These are phyloP conservation scores for Fomitopsis betulina DNA, from an alignment of 1,284 basidiomycete genomes.

Conservation along the genomic window DNA sequence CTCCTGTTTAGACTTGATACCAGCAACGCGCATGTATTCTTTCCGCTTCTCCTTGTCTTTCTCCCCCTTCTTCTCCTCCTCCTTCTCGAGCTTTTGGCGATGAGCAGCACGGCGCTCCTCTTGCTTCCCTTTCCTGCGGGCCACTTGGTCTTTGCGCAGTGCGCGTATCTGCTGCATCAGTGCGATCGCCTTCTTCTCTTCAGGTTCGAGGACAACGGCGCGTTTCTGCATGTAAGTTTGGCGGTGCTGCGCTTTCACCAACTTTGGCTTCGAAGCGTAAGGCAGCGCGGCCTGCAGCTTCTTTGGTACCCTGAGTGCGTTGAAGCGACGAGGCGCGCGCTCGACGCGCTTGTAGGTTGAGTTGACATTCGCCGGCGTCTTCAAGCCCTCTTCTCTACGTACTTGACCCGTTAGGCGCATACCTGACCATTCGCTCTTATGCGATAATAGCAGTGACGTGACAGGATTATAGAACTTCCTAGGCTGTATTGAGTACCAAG, in stretches of 20 bases:
- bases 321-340: conserved; percentile 83
- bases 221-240: conserved; percentile 89
- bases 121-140: conserved; percentile 79
- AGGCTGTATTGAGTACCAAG: conserved; percentile 96
- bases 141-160: conserved; percentile 84
- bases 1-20: conserved; percentile 70
- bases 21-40: conserved; percentile 71
- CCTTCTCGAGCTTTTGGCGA: conserved; percentile 67
- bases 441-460: conserved; percentile 80
- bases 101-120: conserved; percentile 60
- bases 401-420: conserved; percentile 97
- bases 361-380: conserved; percentile 81
- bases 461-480: conserved; percentile 97
- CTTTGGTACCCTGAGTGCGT: conserved; percentile 84
- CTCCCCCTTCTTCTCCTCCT: conserved; percentile 62
- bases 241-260: conserved; percentile 69
- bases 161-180: conserved; percentile 94
- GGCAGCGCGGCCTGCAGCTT: conserved; percentile 89
- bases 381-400: conserved; percentile 77
- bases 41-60: conserved; percentile 80
- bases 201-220: conserved; percentile 91
- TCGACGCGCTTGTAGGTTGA: conserved; percentile 87
- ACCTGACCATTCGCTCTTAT: conserved; percentile 80
- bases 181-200: conserved; percentile 92
- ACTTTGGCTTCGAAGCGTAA: conserved; percentile 89